Conservation (phyloP, 345 rosid genomes). For the Brassica rapa region DNA sequence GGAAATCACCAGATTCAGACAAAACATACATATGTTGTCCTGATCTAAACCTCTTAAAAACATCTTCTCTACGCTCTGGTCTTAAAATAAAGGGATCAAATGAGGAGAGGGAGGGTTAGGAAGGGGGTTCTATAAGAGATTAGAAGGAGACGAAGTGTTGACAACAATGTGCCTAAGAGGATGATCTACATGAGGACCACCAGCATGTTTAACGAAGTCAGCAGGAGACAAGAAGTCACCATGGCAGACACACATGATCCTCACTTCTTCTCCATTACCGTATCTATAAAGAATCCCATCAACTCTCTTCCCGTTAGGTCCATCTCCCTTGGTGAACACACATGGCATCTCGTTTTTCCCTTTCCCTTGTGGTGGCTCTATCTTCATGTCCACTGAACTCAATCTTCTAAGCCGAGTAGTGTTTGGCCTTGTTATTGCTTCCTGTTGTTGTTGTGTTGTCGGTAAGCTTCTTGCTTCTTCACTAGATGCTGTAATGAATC, state of each 20-base stretch:
- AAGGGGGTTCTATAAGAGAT: slow-evolving; percentile 5
- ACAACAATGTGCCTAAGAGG: slow-evolving; percentile 86
- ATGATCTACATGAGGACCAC: slow-evolving; percentile 65
- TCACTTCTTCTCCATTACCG: slow-evolving; percentile 61
- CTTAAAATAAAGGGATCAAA: slow-evolving; percentile 15
- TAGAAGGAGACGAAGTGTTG: slow-evolving; percentile 54
- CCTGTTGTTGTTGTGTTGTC: slow-evolving; percentile 7
- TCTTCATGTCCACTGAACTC: slow-evolving; percentile 39
- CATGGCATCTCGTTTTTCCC: slow-evolving; percentile 74
- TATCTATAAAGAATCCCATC: slow-evolving; percentile 77
- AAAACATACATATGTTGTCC: background rate
- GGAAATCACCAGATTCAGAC: slow-evolving; percentile 9
- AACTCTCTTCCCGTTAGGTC: slow-evolving; percentile 69
- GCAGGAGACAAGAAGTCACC: slow-evolving; percentile 76
- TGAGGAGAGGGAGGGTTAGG: slow-evolving; percentile 21
- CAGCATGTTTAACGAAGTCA: slow-evolving; percentile 82
- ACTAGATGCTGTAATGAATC: slow-evolving; percentile 11
- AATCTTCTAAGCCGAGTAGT: slow-evolving; percentile 33
- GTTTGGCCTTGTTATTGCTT: slow-evolving; percentile 11
- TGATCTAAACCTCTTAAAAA: slow-evolving; percentile 4
- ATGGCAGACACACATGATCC: slow-evolving; percentile 86
- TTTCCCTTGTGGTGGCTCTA: slow-evolving; percentile 62
- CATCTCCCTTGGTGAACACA: slow-evolving; percentile 78
- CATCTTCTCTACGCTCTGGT: slow-evolving; percentile 21
- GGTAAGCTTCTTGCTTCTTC: slow-evolving; percentile 36